phyloP scores from a whole-genome alignment of 2,329 filamentous ascomycete species.

The Aspergillus floridensis region DNA sequence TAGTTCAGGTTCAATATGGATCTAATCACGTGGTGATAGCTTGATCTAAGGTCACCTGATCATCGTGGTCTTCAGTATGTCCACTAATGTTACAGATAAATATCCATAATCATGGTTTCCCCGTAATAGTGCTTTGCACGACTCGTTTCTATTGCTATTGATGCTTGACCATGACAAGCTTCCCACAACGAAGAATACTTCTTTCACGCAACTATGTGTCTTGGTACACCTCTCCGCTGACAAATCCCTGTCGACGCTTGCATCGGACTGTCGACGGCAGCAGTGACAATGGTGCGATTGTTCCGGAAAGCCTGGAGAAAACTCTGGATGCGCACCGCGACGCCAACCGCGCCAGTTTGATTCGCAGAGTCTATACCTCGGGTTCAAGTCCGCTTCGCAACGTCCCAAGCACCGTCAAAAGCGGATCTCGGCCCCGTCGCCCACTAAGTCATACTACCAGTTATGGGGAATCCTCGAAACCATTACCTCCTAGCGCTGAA shows the following conservation, averaged over 20 bases:
- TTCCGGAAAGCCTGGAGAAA: conserved; percentile 34
- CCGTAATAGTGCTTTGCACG: no score
- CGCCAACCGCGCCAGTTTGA: conserved; percentile 35
- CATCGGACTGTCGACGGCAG: conserved; percentile 14
- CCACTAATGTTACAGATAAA: no score
- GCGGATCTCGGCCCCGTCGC: background rate
- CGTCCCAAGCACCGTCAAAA: background rate
- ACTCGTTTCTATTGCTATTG: background rate
- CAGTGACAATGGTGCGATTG: conserved; percentile 24
- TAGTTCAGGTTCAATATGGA: no score
- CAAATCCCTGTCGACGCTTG: background rate
- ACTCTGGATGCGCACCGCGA: conserved; percentile 44
- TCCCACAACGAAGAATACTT: background rate
- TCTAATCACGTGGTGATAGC: no score
- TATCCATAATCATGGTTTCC: no score
- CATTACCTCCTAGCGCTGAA: background rate
- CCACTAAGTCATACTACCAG: background rate
- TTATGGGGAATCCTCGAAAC: background rate
- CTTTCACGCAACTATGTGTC: background rate
- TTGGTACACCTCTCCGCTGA: background rate
- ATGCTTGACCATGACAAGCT: background rate
- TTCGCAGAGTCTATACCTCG: conserved; percentile 30
- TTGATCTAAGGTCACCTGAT: no score
- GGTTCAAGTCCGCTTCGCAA: background rate
- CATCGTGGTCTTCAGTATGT: no score